Base-by-base conservation (phyloP, 768 basidiomycete species). In the Mrakia frigida region DNA sequence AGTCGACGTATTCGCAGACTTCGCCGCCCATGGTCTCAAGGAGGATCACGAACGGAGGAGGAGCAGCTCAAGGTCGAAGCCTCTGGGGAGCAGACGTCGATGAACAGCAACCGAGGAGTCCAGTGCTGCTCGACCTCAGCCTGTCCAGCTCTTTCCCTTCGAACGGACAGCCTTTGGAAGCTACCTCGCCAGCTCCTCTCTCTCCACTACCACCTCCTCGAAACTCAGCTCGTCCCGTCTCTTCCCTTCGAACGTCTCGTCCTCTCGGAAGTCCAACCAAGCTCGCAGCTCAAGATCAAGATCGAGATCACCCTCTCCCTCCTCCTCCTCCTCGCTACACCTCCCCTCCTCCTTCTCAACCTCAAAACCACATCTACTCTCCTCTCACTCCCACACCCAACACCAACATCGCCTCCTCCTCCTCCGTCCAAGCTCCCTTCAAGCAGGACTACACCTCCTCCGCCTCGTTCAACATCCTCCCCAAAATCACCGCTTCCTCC, bases 241-340 rank as follows among this genome's bases (percentile, higher is more conserved):
- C 65, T 16, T 68, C 65, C 18, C 35, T 68, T 6, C 65, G 37
- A 18, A 68, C 65, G 6, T n/a, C 65, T 25, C 65, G 65, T 41
- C 65, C 35, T 5, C 35, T 68, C 25, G 65, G 65, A 6, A 68
- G 65, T n/a, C 65, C 65, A 6, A 39, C 65, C 13, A 68, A 68
- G 65, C 35, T n/a, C 25, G 13, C 37, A 9, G 4, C 65, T 1
- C 37, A 2, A 2, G 35, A 18, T 10, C 25, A 14, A 13, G 31
- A 21, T 65, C 63, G 6, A 23, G 65, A n/a, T 33, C 65, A 68
- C 23, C 65, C 33, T 25, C 35, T 25, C 7, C 63, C 37, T 25
- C 21, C 65, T 68, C 37, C 65, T n/a, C 71, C 56, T 31, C 71
- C 71, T n/a, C 50, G 53, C 31, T 39, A 56, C 53, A 56, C 71